phyloP scores from a whole-genome alignment of 176 grass and related monocot genomes.

The Triticum monococcum region DNA sequence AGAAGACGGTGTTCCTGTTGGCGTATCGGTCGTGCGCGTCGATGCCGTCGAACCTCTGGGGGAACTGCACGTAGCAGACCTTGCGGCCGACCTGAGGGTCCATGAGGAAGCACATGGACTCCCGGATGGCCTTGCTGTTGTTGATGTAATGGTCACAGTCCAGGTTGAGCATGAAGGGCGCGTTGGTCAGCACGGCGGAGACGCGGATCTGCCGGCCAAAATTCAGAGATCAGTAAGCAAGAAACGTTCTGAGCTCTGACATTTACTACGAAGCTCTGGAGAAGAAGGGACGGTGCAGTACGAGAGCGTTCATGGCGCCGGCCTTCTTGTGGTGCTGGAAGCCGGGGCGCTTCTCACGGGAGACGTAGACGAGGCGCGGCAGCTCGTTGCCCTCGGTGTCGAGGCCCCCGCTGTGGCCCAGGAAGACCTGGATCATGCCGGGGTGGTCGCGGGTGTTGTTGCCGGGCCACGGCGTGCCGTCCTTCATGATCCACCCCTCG shows the following conservation, averaged over 20 bases:
- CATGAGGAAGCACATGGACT: conserved; percentile 99
- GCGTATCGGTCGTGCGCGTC: conserved; percentile 86
- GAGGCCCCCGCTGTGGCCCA: conserved; percentile 91
- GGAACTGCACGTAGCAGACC: conserved; percentile 97
- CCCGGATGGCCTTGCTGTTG: conserved; percentile 95
- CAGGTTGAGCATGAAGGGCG: conserved; percentile 97
- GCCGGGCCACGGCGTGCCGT: conserved; percentile 94
- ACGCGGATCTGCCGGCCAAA: conserved; percentile 62
- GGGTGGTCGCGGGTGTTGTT: conserved; percentile 99
- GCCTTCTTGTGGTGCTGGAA: conserved; percentile 99
- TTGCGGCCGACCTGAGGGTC: conserved; percentile 82
- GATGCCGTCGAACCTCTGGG: conserved; percentile 99
- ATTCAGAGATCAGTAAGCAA: background rate
- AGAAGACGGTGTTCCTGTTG: conserved; percentile 98
- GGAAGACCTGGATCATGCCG: conserved; percentile 98
- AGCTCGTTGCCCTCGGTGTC: conserved; percentile 95
- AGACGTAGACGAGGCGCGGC: conserved; percentile 91
- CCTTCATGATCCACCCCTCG: conserved; percentile 99
- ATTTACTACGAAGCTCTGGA: background rate
- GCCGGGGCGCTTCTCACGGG: conserved; percentile 93
- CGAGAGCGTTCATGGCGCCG: conserved; percentile 97
- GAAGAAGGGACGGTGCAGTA: conserved; percentile 18
- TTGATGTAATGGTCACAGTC: conserved; percentile 99
- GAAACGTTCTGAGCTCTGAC: background rate
- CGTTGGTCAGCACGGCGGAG: conserved; percentile 95